Evolutionary conservation across 2,329 filamentous ascomycete genomes (phyloP), one percentile per base, ranked within the genome.

Genomic region (Celoporthe dispersa): DNA sequence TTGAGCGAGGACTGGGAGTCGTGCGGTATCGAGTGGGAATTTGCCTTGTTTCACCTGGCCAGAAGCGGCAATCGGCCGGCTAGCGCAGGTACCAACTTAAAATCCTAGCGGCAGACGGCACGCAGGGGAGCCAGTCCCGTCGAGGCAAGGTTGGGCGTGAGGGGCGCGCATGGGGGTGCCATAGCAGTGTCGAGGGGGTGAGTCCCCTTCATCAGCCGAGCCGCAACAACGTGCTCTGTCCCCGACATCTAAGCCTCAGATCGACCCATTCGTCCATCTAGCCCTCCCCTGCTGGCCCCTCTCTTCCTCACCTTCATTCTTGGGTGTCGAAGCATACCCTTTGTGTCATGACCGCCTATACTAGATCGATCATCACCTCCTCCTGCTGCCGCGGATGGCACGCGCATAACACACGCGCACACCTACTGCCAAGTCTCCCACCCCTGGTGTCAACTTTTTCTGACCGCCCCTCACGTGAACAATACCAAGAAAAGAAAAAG

Each of bases 1-100:
- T 28, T 8, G 28, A 19, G 53, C 25, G 14, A 12, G 8, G 25
- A 57, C 53, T 31, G 25, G 31, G 31, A 60, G 33, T 37, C n/a
- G 57, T 3, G 33, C 57, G 31, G 57, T 37, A 37, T 37, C 33
- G 31, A 60, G 33, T 35, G 57, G 57, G 57, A 35, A 60, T 22
- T 7, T 19, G 28, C 31, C 31, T 60, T 14, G 57, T 60, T 60
- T 60, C 57, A 60, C 57, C 57, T 60, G 57, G 57, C 57, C 19
- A 9, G 19, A 60, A 60, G 8, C 33, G 57, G 57, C 14, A 60
- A 60, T 37, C 22, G 57, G 31, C 33, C 19, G 31, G 57, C 57
- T 60, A 60, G 57, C 22, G 57, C 57, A 60, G 57, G 57, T 60
- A 60, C 57, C 57, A 60, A 37, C 57, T 37, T 25, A 60, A 60